Evolutionary conservation across 2,329 filamentous ascomycete species (phyloP).

Genomic region (Mollisia scopiformis): DNA sequence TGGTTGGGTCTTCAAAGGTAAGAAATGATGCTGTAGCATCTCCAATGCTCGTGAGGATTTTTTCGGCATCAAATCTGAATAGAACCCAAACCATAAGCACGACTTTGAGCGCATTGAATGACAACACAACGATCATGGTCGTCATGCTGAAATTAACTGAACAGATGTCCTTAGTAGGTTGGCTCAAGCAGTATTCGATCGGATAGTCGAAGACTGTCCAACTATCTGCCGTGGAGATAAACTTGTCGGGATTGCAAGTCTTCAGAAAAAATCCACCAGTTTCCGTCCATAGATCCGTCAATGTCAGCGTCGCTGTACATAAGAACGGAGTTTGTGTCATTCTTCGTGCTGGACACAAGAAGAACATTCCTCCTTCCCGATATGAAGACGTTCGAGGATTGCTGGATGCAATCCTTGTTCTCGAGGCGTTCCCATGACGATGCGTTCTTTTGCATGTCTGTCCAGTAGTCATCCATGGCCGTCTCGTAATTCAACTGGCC

Average conservation of each 20-base stretch:
- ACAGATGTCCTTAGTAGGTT: constrained; percentile 4
- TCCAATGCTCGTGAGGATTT: constrained; percentile 6
- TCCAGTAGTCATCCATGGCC: constrained; percentile 9
- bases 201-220: constrained; percentile 12
- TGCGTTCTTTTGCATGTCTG: constrained; percentile 8
- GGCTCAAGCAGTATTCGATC: constrained; percentile 14
- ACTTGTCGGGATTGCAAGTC: constrained; percentile 7
- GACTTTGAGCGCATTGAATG: constrained; percentile 16
- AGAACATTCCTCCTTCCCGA: constrained; percentile 8
- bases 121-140: constrained; percentile 10
- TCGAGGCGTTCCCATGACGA: constrained; percentile 13
- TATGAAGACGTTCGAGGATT: constrained; percentile 8
- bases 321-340: constrained; percentile 12
- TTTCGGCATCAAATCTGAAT: constrained; percentile 11
- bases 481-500: not conserved
- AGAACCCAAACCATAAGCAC: constrained; percentile 13
- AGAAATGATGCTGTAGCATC: constrained; percentile 14
- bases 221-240: constrained; percentile 1
- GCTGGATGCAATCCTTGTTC: constrained; percentile 13
- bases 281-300: not conserved
- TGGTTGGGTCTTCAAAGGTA: constrained; percentile 5
- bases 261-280: constrained; percentile 11
- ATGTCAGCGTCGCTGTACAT: constrained; percentile 1
- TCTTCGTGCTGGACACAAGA: constrained; percentile 8
- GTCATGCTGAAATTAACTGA: constrained; percentile 11